A percentile compares a stretch with the other conserved stretches of the same genome.
Evolutionary conservation across 176 grass and related monocot genomes (phyloP).

Genomic region (Oryza rufipogon): DNA sequence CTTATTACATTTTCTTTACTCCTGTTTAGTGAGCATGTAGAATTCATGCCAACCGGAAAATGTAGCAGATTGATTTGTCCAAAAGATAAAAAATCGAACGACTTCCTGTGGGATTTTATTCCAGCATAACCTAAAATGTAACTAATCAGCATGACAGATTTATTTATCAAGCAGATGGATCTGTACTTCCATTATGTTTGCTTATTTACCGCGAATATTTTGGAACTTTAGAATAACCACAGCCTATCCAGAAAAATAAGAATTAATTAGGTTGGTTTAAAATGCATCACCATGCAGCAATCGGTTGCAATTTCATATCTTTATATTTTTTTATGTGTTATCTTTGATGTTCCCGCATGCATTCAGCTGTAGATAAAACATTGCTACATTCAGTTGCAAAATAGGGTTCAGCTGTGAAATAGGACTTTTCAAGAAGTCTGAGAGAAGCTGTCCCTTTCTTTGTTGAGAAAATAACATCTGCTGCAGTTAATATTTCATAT

Average conservation of each 20-base stretch:
- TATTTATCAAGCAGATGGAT: neutral
- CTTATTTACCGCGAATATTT: neutral
- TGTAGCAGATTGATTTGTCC: neutral
- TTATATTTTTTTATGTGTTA: neutral
- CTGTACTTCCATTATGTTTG: neutral
- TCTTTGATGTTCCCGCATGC: neutral
- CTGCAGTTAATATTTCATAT: slow-evolving; percentile 1
- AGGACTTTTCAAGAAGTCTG: neutral
- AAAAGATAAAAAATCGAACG: neutral
- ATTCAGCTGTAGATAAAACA: neutral
- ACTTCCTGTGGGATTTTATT: neutral
- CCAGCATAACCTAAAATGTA: neutral
- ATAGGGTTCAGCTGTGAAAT: neutral
- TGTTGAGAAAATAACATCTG: neutral
- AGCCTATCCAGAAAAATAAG: neutral
- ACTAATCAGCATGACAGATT: neutral
- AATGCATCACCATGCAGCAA: neutral
- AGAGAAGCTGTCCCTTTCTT: neutral
- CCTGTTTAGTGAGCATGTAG: neutral
- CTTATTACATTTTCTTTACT: neutral
- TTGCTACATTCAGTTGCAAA: neutral
- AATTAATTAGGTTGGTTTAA: neutral
- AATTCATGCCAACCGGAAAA: neutral
- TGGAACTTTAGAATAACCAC: neutral
- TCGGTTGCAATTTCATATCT: neutral